These are phyloP conservation scores for Acrocalymma vagum DNA, from an alignment of 2,329 filamentous ascomycete genomes.

Conservation along the genomic window DNA sequence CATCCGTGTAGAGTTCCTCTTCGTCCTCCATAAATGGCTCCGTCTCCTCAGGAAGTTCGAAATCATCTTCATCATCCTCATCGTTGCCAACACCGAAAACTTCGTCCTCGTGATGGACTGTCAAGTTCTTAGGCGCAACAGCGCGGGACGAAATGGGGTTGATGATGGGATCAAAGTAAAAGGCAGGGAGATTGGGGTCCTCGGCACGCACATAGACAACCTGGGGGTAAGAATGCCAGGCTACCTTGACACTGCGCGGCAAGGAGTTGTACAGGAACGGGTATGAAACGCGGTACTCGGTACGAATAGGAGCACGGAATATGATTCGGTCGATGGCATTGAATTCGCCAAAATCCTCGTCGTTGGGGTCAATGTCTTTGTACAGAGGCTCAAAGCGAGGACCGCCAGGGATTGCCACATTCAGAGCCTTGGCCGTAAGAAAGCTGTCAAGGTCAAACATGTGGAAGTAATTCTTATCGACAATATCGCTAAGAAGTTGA, in stretches of 20 bases:
- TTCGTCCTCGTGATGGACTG: slow-evolving; percentile 89
- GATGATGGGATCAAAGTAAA: slow-evolving; percentile 97
- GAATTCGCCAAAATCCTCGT: slow-evolving; percentile 99
- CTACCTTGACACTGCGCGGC: slow-evolving; percentile 89
- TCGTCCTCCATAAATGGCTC: slow-evolving; percentile 92
- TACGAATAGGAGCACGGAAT: slow-evolving; percentile 92
- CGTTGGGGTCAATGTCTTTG: slow-evolving; percentile 98
- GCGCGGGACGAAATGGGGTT: slow-evolving; percentile 97
- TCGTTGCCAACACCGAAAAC: slow-evolving; percentile 85
- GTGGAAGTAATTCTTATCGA: slow-evolving; percentile 97
- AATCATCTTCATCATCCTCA: slow-evolving; percentile 83
- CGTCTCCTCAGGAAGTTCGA: slow-evolving; percentile 79
- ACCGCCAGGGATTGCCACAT: slow-evolving; percentile 96
- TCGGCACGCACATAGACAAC: slow-evolving; percentile 89
- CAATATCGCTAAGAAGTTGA: slow-evolving; percentile 87
- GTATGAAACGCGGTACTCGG: slow-evolving; percentile 93
- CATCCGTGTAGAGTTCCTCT: slow-evolving; percentile 84
- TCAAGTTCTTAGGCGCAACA: slow-evolving; percentile 93
- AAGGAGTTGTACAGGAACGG: slow-evolving; percentile 97
- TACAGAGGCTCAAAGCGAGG: slow-evolving; percentile 96
- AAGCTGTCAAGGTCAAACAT: slow-evolving; percentile 97
- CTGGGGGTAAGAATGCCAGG: slow-evolving; percentile 94
- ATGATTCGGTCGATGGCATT: slow-evolving; percentile 99
- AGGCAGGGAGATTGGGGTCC: slow-evolving; percentile 88
- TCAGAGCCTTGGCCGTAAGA: slow-evolving; percentile 93